Conservation (phyloP, 23 red algal genomes). For the Gracilaria caudata region DNA sequence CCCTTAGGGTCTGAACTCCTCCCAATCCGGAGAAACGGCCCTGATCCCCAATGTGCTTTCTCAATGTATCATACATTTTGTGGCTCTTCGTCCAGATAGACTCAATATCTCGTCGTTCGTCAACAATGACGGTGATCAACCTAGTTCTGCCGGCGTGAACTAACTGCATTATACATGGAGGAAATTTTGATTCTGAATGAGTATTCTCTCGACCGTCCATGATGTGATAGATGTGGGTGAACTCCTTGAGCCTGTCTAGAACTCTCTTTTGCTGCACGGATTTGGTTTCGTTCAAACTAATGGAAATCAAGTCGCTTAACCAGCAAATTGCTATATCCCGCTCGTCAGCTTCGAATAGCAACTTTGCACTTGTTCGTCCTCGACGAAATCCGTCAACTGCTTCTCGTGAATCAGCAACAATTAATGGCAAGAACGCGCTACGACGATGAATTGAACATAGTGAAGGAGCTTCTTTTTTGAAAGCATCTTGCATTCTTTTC, state of each 20-base stretch:
- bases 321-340: slow-evolving; percentile 39
- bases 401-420: slow-evolving; percentile 38
- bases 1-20: background rate
- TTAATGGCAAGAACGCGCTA: slow-evolving; percentile 16
- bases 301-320: background rate
- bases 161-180: slow-evolving; percentile 27
- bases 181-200: slow-evolving; percentile 17
- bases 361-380: slow-evolving; percentile 15
- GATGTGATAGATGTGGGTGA: slow-evolving; percentile 53
- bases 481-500: background rate
- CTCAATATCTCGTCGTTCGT: slow-evolving; percentile 33
- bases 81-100: slow-evolving; percentile 1
- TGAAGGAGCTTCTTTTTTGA: slow-evolving; percentile 30
- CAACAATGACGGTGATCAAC: slow-evolving; percentile 45
- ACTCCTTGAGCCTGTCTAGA: slow-evolving; percentile 14
- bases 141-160: slow-evolving; percentile 20
- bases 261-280: background rate
- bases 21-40: background rate
- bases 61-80: slow-evolving; percentile 7
- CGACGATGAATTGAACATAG: slow-evolving; percentile 29
- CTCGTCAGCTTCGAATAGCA: slow-evolving; percentile 41
- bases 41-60: slow-evolving; percentile 14
- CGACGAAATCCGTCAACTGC: slow-evolving; percentile 30
- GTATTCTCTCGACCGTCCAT: slow-evolving; percentile 30
- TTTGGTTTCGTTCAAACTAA: background rate